These are phyloP conservation scores for Neonothopanus nambi DNA, from an alignment of 1,284 basidiomycete genomes.

Conservation along the genomic window DNA sequence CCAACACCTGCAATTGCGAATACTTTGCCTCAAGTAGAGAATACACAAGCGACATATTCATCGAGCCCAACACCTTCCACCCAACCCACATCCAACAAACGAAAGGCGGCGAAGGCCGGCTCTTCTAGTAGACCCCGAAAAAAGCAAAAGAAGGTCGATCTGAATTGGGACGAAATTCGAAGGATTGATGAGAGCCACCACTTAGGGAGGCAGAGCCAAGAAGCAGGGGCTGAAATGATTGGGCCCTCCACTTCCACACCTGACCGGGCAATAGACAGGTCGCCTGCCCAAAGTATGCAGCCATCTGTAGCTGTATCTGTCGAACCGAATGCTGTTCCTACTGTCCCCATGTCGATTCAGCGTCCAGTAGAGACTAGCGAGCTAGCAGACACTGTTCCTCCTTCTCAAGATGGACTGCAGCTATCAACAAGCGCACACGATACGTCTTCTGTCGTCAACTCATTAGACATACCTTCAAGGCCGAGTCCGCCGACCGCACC, in stretches of 20 bases:
- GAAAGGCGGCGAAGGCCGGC: constrained; percentile 21
- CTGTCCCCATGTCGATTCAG: background rate
- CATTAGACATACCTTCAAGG: no score
- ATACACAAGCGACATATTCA: no score
- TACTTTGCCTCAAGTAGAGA: no score
- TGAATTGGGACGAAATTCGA: background rate
- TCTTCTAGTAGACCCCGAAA: background rate
- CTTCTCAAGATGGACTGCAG: background rate
- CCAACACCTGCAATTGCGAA: no score
- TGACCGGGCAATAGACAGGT: no score
- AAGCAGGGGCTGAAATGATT: background rate
- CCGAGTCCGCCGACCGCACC: no score
- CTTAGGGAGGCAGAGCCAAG: background rate
- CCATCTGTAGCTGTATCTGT: background rate
- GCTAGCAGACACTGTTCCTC: background rate
- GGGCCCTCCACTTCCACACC: background rate
- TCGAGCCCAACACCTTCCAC: no score
- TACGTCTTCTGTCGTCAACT: no score
- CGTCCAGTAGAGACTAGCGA: background rate
- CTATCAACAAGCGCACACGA: no score
- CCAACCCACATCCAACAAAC: no score
- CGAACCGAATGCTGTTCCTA: background rate
- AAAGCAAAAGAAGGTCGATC: no score
- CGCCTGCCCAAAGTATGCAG: background rate
- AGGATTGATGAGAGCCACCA: background rate